Conservation (phyloP, 768 basidiomycete genomes). For the Phanerochaete carnosa region DNA sequence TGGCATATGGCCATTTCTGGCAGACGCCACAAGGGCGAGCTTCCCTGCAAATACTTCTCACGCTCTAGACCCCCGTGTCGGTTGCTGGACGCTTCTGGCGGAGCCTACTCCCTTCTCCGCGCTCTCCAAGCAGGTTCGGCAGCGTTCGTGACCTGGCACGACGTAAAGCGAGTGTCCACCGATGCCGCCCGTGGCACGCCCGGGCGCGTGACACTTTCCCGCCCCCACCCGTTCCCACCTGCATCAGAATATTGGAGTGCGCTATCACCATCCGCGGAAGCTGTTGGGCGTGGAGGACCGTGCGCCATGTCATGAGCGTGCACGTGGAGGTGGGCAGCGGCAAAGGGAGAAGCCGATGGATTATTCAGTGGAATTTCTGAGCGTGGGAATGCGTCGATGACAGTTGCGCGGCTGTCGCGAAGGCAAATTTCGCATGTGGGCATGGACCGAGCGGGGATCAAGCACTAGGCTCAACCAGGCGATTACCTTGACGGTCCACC, state of each 20-base stretch:
- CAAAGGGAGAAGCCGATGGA: background rate
- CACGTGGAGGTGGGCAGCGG: background rate
- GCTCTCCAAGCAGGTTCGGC: background rate
- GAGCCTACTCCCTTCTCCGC: background rate
- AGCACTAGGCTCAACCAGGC: background rate
- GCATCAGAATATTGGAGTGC: background rate
- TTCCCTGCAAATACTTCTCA: background rate
- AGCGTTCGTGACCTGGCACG: background rate
- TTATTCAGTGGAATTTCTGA: background rate
- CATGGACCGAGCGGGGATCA: background rate
- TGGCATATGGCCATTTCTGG: background rate
- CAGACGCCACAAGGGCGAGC: conserved; percentile 1
- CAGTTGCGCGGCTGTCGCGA: background rate
- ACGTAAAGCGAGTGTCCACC: background rate
- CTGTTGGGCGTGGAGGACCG: background rate
- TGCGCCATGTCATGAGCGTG: background rate
- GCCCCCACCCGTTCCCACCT: background rate
- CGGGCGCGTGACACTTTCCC: background rate
- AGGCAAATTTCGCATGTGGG: background rate
- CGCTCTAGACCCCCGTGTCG: background rate
- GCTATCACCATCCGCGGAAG: background rate
- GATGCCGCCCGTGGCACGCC: background rate
- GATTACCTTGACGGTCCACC: background rate
- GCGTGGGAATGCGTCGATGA: background rate
- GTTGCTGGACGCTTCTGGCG: background rate